A percentile compares a stretch with the other conserved stretches of the same genome.
Conservation (phyloP, 768 basidiomycete species). For the Sarcomyxa edulis region DNA sequence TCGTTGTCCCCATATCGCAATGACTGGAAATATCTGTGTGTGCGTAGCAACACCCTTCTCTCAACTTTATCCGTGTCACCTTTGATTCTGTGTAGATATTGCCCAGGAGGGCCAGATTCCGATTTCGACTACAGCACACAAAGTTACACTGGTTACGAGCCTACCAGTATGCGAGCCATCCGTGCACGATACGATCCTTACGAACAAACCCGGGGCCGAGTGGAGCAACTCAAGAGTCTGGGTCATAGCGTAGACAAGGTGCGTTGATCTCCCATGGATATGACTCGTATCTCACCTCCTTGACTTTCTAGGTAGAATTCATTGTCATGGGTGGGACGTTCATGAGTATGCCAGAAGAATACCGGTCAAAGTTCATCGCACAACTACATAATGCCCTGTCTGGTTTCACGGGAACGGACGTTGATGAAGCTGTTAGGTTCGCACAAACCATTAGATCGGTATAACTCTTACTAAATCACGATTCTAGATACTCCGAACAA, state of each 20-base stretch:
- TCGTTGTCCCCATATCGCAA: conserved; percentile 98
- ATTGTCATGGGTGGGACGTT: conserved; percentile 99
- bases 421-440: conserved; percentile 92
- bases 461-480: too few species aligned
- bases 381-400: conserved; percentile 96
- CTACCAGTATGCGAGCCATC: conserved; percentile 98
- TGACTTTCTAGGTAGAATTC: conserved; percentile 60
- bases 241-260: conserved; percentile 98
- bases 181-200: conserved; percentile 94
- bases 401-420: conserved; percentile 87
- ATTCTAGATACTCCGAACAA: conserved; percentile 84
- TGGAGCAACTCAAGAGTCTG: conserved; percentile 93
- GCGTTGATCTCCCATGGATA: conserved; percentile 6
- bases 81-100: conserved; percentile 55
- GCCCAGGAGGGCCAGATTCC: conserved; percentile 97
- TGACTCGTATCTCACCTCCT: not conserved
- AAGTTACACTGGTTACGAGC: conserved; percentile 92
- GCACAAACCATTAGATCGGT: conserved; percentile 6
- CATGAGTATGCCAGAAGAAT: conserved; percentile 99
- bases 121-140: conserved; percentile 99
- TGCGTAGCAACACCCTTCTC: conserved; percentile 31
- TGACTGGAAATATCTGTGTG: conserved; percentile 99
- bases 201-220: conserved; percentile 91
- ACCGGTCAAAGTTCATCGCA: conserved; percentile 88
- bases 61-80: not conserved